Conservation (phyloP, 2,329 filamentous ascomycete species). For the Alternaria rosae region DNA sequence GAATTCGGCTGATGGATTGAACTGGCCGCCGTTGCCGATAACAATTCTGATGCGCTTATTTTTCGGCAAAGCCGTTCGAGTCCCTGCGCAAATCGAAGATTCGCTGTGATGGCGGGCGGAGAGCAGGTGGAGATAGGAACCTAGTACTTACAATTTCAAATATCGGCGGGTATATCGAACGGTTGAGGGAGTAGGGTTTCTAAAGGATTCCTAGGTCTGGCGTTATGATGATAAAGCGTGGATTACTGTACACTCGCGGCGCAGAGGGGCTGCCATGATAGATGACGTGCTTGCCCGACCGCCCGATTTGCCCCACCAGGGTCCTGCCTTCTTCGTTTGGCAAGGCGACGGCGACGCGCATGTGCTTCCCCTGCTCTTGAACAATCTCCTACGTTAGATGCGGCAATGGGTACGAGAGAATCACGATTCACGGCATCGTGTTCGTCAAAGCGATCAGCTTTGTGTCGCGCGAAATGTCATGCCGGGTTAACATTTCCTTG, state of each 20-base stretch:
- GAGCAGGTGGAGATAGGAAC: constrained; percentile 2
- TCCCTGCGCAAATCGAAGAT: constrained; percentile 31
- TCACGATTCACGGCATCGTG: not conserved
- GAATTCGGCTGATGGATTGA: constrained; percentile 42
- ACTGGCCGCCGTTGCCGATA: constrained; percentile 42
- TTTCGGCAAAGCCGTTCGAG: constrained; percentile 41
- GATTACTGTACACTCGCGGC: constrained; percentile 24
- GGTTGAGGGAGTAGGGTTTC: constrained; percentile 13
- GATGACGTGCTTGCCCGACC: constrained; percentile 35
- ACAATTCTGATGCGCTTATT: constrained; percentile 37
- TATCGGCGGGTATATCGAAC: constrained; percentile 24
- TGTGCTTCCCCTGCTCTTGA: not conserved
- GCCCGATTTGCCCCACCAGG: constrained; percentile 23
- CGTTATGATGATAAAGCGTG: constrained; percentile 35
- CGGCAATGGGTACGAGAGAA: not conserved
- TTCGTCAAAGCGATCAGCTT: not conserved
- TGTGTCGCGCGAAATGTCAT: not conserved
- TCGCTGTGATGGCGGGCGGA: constrained; percentile 10
- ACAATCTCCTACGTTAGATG: not conserved
- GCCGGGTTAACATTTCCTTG: not conserved
- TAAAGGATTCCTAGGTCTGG: constrained; percentile 11
- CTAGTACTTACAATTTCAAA: constrained; percentile 36
- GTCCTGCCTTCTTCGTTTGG: constrained; percentile 17
- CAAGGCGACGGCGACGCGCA: constrained; percentile 4
- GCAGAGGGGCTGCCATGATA: constrained; percentile 22